Evolutionary conservation across 345 rosid species (phyloP).

Genomic region (Jatropha curcas): DNA sequence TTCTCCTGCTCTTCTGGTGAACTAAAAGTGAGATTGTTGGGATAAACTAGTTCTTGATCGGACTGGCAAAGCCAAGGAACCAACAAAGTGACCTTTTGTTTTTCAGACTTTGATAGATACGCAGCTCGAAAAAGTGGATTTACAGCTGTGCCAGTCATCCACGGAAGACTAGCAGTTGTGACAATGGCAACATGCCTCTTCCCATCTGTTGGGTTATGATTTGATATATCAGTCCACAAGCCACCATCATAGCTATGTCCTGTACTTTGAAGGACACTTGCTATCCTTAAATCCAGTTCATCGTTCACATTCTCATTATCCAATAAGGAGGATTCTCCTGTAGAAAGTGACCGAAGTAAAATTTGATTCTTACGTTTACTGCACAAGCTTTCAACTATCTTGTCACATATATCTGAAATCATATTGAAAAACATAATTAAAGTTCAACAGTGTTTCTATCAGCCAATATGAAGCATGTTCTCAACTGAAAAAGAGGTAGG

Average conservation of each 20-base stretch:
- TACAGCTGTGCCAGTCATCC: slow-evolving; percentile 99
- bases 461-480: neutral
- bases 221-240: slow-evolving; percentile 68
- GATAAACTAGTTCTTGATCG: slow-evolving; percentile 95
- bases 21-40: slow-evolving; percentile 75
- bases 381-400: slow-evolving; percentile 79
- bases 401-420: slow-evolving; percentile 74
- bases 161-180: slow-evolving; percentile 97
- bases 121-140: slow-evolving; percentile 97
- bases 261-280: slow-evolving; percentile 93
- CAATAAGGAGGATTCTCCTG: slow-evolving; percentile 55
- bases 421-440: slow-evolving; percentile 9
- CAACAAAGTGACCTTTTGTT: slow-evolving; percentile 83
- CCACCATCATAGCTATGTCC: slow-evolving; percentile 93
- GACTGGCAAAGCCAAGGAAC: slow-evolving; percentile 98
- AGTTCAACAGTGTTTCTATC: neutral
- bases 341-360: slow-evolving; percentile 49
- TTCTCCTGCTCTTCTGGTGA: slow-evolving; percentile 96
- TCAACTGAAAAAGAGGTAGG: slow-evolving; percentile 2
- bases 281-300: slow-evolving; percentile 82
- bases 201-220: slow-evolving; percentile 50
- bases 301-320: slow-evolving; percentile 58
- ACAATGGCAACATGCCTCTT: slow-evolving; percentile 94
- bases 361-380: slow-evolving; percentile 77
- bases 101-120: slow-evolving; percentile 74